Evolutionary conservation across 2,329 filamentous ascomycete species (phyloP).

Genomic region (Colletotrichum sp.): DNA sequence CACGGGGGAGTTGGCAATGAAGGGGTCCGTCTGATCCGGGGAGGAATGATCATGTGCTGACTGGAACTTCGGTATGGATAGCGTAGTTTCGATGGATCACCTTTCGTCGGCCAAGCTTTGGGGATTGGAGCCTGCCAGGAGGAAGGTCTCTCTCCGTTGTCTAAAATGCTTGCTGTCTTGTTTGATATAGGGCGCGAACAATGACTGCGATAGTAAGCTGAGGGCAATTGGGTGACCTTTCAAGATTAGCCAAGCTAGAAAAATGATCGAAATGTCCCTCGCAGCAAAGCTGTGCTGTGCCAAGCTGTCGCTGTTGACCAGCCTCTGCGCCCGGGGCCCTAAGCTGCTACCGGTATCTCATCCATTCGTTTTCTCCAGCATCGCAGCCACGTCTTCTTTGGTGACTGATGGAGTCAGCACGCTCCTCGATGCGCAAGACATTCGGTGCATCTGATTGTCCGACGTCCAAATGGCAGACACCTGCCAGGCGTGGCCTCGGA

Average conservation of each 20-base stretch:
- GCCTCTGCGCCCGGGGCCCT: neutral
- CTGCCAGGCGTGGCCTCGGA: neutral
- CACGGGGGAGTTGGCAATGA: neutral
- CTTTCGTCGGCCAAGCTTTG: neutral
- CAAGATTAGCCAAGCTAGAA: neutral
- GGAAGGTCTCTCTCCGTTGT: too few species aligned
- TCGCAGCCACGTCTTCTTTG: neutral
- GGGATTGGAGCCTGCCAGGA: neutral
- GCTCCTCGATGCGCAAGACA: neutral
- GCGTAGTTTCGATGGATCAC: too few species aligned
- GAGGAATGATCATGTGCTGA: neutral
- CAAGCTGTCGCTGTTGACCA: too few species aligned
- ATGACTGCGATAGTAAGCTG: neutral
- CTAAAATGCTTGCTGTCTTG: neutral
- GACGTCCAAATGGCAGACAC: neutral
- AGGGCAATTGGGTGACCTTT: neutral
- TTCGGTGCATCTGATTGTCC: neutral
- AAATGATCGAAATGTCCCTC: neutral
- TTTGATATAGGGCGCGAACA: rapidly evolving
- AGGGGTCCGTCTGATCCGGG: conserved; percentile 2
- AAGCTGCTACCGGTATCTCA: neutral
- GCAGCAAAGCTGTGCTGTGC: too few species aligned
- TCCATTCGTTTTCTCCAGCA: neutral
- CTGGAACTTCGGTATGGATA: neutral
- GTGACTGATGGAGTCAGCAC: neutral